Conservation (phyloP, 345 rosid species). For the Syzygium grande region DNA sequence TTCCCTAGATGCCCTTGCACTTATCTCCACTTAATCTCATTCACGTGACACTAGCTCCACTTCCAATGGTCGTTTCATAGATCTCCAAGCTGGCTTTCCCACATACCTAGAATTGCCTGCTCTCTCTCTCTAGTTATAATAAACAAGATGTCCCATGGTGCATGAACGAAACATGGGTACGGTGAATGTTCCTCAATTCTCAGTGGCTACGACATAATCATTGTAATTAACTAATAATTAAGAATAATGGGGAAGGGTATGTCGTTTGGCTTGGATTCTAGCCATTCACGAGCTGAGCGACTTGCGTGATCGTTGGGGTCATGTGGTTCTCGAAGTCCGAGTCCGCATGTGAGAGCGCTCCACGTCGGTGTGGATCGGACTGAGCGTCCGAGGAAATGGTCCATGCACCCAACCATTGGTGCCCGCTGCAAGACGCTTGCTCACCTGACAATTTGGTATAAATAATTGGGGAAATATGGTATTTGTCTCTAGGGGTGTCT, state of each 20-base stretch:
- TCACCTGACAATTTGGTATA: not conserved
- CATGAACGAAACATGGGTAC: not conserved
- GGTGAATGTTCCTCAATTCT: too few relatives aligned
- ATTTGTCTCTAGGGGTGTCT: not conserved
- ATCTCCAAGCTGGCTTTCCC: not conserved
- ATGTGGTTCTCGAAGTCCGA: not conserved
- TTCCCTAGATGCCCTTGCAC: not conserved
- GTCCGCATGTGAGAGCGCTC: not conserved
- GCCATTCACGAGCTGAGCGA: not conserved
- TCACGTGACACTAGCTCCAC: not conserved
- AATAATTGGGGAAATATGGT: not conserved
- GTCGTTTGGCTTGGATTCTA: not conserved
- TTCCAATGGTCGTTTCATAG: not conserved
- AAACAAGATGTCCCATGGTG: not conserved
- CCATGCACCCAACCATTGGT: not conserved
- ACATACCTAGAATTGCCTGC: not conserved
- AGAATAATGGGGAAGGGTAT: not conserved
- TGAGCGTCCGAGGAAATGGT: not conserved
- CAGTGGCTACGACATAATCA: not conserved
- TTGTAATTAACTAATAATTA: not conserved
- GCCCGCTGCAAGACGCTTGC: not conserved
- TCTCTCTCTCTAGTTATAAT: not conserved
- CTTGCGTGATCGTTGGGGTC: not conserved
- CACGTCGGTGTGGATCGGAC: not conserved
- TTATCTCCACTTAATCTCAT: not conserved